A percentile compares a stretch with the other conserved stretches of the same genome.
Conservation (phyloP, 805 yeast species). For the Blastobotrys mokoenaii region DNA sequence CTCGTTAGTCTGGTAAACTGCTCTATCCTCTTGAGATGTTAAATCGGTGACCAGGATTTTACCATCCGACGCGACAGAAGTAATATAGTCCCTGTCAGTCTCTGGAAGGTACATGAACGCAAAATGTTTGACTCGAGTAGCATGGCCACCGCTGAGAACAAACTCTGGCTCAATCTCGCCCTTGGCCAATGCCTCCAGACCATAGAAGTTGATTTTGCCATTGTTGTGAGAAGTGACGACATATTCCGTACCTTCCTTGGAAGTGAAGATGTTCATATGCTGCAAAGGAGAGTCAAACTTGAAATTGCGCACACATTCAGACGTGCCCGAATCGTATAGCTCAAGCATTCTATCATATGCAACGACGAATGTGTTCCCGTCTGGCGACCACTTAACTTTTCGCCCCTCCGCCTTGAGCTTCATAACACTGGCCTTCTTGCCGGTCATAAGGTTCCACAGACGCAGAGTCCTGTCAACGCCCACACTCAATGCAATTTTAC, state of each 20-base stretch:
- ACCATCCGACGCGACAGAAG: slow-evolving; percentile 89
- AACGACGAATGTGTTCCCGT: slow-evolving; percentile 67
- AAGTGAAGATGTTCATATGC: slow-evolving; percentile 46
- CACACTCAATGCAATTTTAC: slow-evolving; percentile 82
- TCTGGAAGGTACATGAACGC: slow-evolving; percentile 29
- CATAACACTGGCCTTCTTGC: slow-evolving; percentile 79
- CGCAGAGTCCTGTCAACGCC: slow-evolving; percentile 77
- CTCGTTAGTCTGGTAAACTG: slow-evolving; percentile 86
- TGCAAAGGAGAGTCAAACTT: slow-evolving; percentile 47
- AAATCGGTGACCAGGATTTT: slow-evolving; percentile 87
- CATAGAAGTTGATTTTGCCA: slow-evolving; percentile 58
- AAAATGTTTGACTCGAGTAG: slow-evolving; percentile 77
- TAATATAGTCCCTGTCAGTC: slow-evolving; percentile 45
- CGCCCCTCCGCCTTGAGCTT: slow-evolving; percentile 32
- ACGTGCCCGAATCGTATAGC: slow-evolving; percentile 55
- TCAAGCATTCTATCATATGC: slow-evolving; percentile 61
- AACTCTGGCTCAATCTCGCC: slow-evolving; percentile 23
- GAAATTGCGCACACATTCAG: slow-evolving; percentile 44
- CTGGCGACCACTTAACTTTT: slow-evolving; percentile 45
- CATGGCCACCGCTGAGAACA: slow-evolving; percentile 68
- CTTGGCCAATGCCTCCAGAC: slow-evolving; percentile 19
- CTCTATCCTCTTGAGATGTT: slow-evolving; percentile 62
- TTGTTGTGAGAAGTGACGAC: slow-evolving; percentile 60
- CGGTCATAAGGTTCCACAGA: slow-evolving; percentile 96
- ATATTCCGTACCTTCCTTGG: slow-evolving; percentile 43